Evolutionary conservation across 2,329 filamentous ascomycete species (phyloP), one percentile per base, ranked within the genome.

Genomic region (Cercospora sp.): DNA sequence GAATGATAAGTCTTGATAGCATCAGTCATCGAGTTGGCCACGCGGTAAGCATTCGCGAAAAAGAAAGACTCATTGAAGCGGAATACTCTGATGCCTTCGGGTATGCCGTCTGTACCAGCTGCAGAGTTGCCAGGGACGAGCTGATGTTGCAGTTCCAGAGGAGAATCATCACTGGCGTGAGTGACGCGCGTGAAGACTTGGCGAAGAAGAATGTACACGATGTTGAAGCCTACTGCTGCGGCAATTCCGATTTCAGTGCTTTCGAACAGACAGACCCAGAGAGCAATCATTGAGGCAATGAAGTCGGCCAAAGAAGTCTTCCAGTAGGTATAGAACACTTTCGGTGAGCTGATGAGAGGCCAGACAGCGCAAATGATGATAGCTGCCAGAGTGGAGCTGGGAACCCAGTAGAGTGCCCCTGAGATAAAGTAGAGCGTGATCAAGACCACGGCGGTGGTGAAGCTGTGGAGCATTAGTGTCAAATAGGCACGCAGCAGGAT

Each of bases 291-390:
- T 30, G 86, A 84, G 0, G 86, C 85, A 63, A 88, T 82, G 72
- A 90, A 90, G 77, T 90, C 88, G 13, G 87, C 85, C 3, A 90
- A 82, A 0, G 87, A 89, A 2, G 87, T 86, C 70, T 85, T 86
- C 87, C 88, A 90, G 78, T 88, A 90, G 13, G 82, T 80, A 76
- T 89, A 89, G 74, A 90, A 89, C 9, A 85, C 82, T 2, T 81
- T 84, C 0, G 87, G 84, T 0, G 86, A 83, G 0, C 86, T 85
- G 55, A 90, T 86, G 6, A 90, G 81, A 45, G 88, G 86, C 78
- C 86, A 86, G 0, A 90, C 87, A 5, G 88, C 88, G 68, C 86
- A 87, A 71, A 90, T 89, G 70, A 90, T 89, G 68, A 90, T 89
- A 2, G 88, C 88, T 0, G 88, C 61, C 0, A 63, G 61, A 8